phyloP scores from a whole-genome alignment of 129 eudicot species.

The Flaveria bidentis region DNA sequence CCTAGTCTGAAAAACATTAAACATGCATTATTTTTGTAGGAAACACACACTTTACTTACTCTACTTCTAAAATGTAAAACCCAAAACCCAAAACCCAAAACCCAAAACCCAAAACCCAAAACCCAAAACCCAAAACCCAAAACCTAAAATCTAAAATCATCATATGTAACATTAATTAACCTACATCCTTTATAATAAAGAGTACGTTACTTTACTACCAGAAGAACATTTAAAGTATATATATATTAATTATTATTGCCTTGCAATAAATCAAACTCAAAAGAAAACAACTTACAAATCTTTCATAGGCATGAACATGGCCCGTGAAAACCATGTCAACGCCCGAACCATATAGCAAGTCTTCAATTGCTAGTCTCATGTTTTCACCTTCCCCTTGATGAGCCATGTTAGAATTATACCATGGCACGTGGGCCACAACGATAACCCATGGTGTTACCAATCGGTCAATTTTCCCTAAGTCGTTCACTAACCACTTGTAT shows the following conservation, averaged over 20 bases:
- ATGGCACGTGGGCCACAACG: conserved; percentile 67
- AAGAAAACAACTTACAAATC: conserved; percentile 59
- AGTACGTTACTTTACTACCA: too few species aligned
- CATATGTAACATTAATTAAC: too few species aligned
- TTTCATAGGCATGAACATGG: conserved; percentile 92
- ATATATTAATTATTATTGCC: too few species aligned
- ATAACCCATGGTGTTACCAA: conserved; percentile 65
- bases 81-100: too few species aligned
- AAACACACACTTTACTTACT: too few species aligned
- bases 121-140: too few species aligned
- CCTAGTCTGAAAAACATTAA: conserved; percentile 51
- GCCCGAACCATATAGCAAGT: conserved; percentile 51
- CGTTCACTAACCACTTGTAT: conserved; percentile 69
- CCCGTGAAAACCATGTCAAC: conserved; percentile 72
- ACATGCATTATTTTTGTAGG: background rate
- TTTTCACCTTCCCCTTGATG: conserved; percentile 85
- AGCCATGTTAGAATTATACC: conserved; percentile 78
- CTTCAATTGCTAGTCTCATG: conserved; percentile 79
- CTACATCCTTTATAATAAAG: too few species aligned
- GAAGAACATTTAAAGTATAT: too few species aligned
- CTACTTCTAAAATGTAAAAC: too few species aligned
- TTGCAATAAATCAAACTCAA: too few species aligned
- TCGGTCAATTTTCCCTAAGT: conserved; percentile 57
- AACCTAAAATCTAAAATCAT: too few species aligned
- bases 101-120: too few species aligned